Evolutionary conservation across 192 early-diverging fungal genomes (phyloP), one percentile per base, ranked within the genome.

Genomic region (Coemansia sp.): DNA sequence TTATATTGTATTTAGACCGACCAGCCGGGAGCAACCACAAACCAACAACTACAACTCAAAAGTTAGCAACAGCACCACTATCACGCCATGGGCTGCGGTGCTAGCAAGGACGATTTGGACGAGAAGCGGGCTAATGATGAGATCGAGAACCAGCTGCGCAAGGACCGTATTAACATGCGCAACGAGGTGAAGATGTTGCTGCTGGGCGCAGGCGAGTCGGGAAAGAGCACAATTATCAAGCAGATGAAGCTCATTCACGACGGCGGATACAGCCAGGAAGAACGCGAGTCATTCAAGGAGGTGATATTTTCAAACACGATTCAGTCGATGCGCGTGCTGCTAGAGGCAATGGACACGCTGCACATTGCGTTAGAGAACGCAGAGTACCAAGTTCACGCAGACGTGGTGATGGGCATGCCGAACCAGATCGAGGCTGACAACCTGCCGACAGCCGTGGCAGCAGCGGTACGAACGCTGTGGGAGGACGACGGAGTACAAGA

Each of bases 161-260:
- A 85, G 48, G 96, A 98, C 65, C 88, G 90, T 66, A 72, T 86
- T 48, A 85, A 83, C 53, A 74, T 93, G 82, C 84, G 89, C 42
- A 93, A 94, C 67, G 93, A 97, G 81, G 89, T 98, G 72, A 98
- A 98, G 84, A 95, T 98, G 92, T 85, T 98, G 26, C 82, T 98
- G 52, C 85, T 98, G 14, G 88, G 87, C 2, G 93, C 96, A 38
- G 96, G 96, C 65, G 96, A 98, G 81, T 97, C 96, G 8, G 96
- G 96, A 57, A 98, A 98, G 81, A 91, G 89, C 44, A 98, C 96
- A 20, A 94, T 98, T 69, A 82, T 98, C 58, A 98, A 98, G 77
- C 96, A 98, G 72, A 96, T 98, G 94, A 95, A 94, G 75, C 85
- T 98, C 57, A 97, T 98, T 65, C 94, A 98, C 77, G 96, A 93